Evolutionary conservation across 192 early-diverging fungal genomes (phyloP).

Genomic region (Coemansia reversa): DNA sequence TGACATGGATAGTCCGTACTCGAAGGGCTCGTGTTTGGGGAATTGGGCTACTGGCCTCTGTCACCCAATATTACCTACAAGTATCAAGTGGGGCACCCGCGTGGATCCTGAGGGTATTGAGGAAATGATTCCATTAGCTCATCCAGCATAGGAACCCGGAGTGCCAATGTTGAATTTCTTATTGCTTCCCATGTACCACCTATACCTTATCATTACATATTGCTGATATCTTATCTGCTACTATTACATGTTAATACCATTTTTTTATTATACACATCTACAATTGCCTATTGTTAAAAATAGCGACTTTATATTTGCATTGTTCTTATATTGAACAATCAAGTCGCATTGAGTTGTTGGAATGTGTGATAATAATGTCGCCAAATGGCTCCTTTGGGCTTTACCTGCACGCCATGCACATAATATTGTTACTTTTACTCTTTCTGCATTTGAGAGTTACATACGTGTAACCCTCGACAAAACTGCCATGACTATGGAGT

Average conservation of each 20-base stretch:
- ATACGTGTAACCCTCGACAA: no score
- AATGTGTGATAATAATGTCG: neutral
- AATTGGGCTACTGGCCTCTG: conserved; percentile 50
- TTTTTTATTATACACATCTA: neutral
- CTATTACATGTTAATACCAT: neutral
- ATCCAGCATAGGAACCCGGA: neutral
- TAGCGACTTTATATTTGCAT: neutral
- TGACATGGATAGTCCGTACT: conserved; percentile 33
- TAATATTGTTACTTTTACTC: no score
- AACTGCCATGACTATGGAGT: no score
- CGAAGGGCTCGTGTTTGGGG: conserved; percentile 33
- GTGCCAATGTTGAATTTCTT: neutral
- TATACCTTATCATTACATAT: no score
- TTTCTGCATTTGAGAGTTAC: no score
- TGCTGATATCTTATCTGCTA: neutral
- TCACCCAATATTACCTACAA: conserved; percentile 34
- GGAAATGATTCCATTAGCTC: conserved; percentile 33
- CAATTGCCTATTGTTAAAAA: no score
- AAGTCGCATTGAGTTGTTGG: neutral
- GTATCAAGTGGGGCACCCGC: conserved; percentile 41
- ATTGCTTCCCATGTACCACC: no score
- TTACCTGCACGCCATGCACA: neutral
- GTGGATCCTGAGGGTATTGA: conserved; percentile 53
- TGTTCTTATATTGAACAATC: neutral
- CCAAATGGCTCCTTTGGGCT: neutral